Evolutionary conservation across 345 rosid genomes (phyloP).

Genomic region (Linum trigynum): DNA sequence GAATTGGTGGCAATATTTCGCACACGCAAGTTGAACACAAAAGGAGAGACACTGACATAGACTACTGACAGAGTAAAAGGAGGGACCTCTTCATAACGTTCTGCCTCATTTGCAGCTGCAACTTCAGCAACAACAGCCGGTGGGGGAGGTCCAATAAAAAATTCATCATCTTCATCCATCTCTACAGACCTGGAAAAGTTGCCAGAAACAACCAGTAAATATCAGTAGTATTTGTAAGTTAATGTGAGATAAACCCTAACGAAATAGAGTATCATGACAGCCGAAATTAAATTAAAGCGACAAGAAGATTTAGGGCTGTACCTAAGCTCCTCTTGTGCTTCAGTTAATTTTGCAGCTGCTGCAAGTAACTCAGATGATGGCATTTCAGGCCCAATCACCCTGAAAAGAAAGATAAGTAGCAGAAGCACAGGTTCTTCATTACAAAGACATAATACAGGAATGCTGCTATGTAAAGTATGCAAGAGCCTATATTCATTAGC

Average conservation of each 20-base stretch:
- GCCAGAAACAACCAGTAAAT: conserved; percentile 6
- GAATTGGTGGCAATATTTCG: neutral
- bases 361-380: conserved; percentile 90
- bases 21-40: neutral
- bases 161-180: conserved; percentile 67
- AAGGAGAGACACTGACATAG: no score
- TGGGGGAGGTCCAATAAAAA: conserved; percentile 84
- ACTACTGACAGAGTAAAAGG: conserved; percentile 1
- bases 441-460: neutral
- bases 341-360: conserved; percentile 91
- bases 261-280: neutral
- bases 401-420: conserved; percentile 21
- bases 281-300: neutral
- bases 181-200: conserved; percentile 60
- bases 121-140: conserved; percentile 89
- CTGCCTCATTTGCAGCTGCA: conserved; percentile 84
- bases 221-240: conserved; percentile 4
- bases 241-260: neutral
- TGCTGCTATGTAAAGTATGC: neutral
- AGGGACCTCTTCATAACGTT: conserved; percentile 86
- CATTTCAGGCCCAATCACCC: conserved; percentile 89
- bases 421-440: neutral
- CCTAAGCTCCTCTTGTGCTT: conserved; percentile 87
- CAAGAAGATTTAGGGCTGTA: conserved; percentile 12
- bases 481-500: neutral